phyloP scores from a whole-genome alignment of 75 land plant species.

The Azolla pinnata region DNA sequence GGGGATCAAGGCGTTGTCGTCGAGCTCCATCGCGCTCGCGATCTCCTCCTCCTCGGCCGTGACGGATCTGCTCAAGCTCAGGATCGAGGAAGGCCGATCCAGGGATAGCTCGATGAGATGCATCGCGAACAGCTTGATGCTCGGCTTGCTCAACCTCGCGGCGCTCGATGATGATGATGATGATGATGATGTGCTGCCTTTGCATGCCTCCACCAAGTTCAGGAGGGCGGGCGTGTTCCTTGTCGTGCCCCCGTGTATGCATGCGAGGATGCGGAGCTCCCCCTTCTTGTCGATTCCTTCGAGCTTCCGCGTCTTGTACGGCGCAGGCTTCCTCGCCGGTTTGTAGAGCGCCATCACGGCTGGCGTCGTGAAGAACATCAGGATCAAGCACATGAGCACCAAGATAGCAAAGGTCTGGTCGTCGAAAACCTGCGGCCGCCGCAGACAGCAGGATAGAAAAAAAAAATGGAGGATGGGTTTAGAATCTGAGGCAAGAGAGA shows the following conservation, averaged over 20 bases:
- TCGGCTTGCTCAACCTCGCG: too few relatives aligned
- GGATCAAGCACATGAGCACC: conserved; percentile 56
- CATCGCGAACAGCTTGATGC: conserved; percentile 42
- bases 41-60: conserved; percentile 32
- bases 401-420: conserved; percentile 52
- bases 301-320: conserved; percentile 48
- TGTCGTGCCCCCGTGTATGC: conserved; percentile 41
- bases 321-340: conserved; percentile 50
- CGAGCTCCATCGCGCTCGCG: background rate
- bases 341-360: conserved; percentile 57
- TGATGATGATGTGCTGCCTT: too few relatives aligned
- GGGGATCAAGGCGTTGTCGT: conserved; percentile 26
- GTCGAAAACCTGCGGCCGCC: conserved; percentile 40
- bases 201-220: conserved; percentile 45
- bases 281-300: conserved; percentile 10
- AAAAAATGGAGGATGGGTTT: background rate
- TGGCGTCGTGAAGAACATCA: conserved; percentile 87
- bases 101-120: too few relatives aligned
- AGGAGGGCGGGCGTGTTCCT: conserved; percentile 38
- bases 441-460: background rate
- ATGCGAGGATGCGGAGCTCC: conserved; percentile 44
- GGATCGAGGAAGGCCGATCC: conserved; percentile 46
- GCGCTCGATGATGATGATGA: too few relatives aligned
- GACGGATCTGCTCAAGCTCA: conserved; percentile 42
- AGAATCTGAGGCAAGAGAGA: conserved; percentile 7